These are phyloP conservation scores for Echinochloa phyllopogon DNA, from an alignment of 176 grass and related monocot genomes.

Conservation along the genomic window DNA sequence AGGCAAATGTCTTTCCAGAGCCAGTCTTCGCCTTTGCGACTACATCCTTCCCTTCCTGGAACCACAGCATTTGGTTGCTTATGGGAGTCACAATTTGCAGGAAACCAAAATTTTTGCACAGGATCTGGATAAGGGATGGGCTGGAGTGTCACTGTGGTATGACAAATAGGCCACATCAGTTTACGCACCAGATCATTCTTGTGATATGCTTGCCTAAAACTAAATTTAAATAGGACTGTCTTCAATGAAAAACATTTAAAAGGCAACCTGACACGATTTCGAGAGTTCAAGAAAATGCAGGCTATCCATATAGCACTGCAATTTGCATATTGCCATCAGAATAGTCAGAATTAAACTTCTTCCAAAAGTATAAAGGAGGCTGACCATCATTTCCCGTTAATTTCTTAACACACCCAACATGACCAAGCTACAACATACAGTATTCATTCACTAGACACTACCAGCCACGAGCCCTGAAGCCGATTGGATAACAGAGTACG, in stretches of 20 bases:
- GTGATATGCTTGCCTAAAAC: neutral
- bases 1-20: conserved; percentile 91
- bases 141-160: neutral
- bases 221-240: conserved; percentile 13
- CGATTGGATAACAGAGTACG: neutral
- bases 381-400: neutral
- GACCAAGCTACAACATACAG: conserved; percentile 3
- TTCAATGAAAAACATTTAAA: neutral
- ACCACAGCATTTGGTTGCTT: neutral
- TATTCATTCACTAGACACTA: neutral
- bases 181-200: neutral
- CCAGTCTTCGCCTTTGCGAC: conserved; percentile 88
- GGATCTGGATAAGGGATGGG: neutral
- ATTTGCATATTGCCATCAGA: neutral
- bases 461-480: neutral
- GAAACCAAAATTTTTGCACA: neutral
- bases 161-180: neutral
- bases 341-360: neutral
- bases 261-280: neutral
- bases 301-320: neutral
- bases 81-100: neutral
- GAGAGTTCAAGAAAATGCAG: neutral
- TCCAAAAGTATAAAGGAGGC: neutral
- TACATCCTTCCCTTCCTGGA: conserved; percentile 96
- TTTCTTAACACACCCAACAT: neutral